Evolutionary conservation across 2,329 filamentous ascomycete genomes (phyloP).

Genomic region (Fusarium gaditjirri): DNA sequence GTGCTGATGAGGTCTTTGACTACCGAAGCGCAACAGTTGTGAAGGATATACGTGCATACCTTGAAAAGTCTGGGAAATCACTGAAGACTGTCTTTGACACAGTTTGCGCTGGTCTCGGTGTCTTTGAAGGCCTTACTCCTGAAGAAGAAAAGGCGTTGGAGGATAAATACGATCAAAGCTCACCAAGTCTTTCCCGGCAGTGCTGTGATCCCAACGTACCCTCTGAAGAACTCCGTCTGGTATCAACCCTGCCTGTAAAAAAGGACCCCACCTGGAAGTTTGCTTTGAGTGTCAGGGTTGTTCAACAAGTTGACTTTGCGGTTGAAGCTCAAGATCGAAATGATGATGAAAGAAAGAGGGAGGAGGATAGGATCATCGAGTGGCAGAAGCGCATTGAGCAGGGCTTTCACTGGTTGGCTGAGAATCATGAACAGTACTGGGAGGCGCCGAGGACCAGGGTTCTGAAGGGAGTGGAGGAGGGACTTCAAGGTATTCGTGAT

Average conservation of each 20-base stretch:
- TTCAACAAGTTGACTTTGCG: neutral
- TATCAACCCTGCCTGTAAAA: neutral
- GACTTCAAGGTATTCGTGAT: neutral
- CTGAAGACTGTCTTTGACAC: slow-evolving; percentile 7
- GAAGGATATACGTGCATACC: neutral
- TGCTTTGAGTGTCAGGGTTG: neutral
- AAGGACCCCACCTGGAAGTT: slow-evolving; percentile 1
- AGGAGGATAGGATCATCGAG: neutral
- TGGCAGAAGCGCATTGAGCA: slow-evolving; percentile 2
- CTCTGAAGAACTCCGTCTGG: neutral
- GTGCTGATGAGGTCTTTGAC: neutral
- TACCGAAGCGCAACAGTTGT: neutral
- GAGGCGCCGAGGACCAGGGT: neutral
- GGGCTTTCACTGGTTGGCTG: neutral
- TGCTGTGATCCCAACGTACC: neutral
- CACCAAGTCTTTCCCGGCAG: neutral
- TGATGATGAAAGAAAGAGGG: neutral
- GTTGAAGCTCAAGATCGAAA: neutral
- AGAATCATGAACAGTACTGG: slow-evolving; percentile 6
- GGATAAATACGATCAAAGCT: neutral
- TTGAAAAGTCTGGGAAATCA: neutral
- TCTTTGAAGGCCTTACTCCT: neutral
- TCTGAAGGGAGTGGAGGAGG: slow-evolving; percentile 2
- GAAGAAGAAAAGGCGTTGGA: neutral
- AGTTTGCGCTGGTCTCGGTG: neutral